phyloP scores from a whole-genome alignment of 2,329 filamentous ascomycete species.

The Hypoxylon rubiginosum region DNA sequence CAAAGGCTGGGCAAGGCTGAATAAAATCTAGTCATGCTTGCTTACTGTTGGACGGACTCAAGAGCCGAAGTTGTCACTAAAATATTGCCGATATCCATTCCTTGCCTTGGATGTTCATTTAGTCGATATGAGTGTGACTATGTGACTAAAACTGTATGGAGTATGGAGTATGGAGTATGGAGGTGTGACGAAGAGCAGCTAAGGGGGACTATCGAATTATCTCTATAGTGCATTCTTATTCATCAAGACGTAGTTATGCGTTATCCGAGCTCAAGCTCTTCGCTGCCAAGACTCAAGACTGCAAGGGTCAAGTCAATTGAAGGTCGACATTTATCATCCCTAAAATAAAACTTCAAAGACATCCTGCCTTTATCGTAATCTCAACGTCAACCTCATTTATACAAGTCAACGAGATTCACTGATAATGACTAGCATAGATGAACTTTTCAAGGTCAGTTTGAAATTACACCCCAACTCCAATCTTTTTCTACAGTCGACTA shows the following conservation, averaged over 20 bases:
- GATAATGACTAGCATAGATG: constrained; percentile 69
- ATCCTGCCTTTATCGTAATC: not conserved
- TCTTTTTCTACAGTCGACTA: constrained; percentile 3
- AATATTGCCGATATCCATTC: constrained; percentile 17
- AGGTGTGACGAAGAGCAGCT: not conserved
- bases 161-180: no score
- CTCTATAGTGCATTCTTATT: not conserved
- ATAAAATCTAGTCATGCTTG: not conserved
- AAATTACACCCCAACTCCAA: not conserved
- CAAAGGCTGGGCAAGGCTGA: constrained; percentile 5
- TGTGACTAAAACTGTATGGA: not conserved
- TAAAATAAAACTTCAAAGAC: no score
- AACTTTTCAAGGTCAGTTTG: constrained; percentile 67
- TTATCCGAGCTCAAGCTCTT: not conserved
- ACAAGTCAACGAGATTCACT: not conserved
- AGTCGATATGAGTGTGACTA: no score
- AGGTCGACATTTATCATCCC: constrained; percentile 20
- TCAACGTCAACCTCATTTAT: not conserved
- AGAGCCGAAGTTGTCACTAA: constrained; percentile 7
- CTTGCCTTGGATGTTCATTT: not conserved
- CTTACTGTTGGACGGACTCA: constrained; percentile 26
- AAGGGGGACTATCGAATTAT: not conserved
- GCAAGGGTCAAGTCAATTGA: constrained; percentile 10
- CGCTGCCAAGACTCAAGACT: not conserved
- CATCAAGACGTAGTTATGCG: not conserved